phyloP scores from a whole-genome alignment of 73 alveolate genomes.

The Blepharisma stoltei region DNA sequence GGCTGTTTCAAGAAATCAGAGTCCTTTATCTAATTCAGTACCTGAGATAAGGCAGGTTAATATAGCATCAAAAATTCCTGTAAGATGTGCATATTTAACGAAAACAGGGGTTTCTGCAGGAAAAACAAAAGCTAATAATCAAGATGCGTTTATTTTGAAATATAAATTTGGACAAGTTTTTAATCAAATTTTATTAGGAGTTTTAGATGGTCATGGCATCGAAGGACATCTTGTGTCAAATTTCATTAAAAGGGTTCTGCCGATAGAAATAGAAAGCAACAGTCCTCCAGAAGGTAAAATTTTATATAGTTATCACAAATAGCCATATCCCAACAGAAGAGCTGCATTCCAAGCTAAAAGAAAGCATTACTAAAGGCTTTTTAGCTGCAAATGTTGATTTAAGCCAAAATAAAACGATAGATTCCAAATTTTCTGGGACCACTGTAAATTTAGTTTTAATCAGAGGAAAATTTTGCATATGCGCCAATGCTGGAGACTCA shows the following conservation, averaged over 20 bases:
- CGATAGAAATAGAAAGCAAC: constrained; percentile 27
- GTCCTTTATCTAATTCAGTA: no score
- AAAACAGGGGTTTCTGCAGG: neutral
- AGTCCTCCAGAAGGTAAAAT: constrained; percentile 2
- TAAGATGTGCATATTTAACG: neutral
- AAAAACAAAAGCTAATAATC: constrained; percentile 19
- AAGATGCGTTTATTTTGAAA: neutral
- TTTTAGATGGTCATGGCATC: constrained; percentile 69
- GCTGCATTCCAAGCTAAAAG: neutral
- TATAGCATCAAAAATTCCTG: no score
- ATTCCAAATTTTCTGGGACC: constrained; percentile 52
- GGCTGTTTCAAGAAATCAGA: no score
- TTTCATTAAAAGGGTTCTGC: constrained; percentile 47
- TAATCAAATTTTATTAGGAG: constrained; percentile 41
- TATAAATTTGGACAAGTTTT: neutral
- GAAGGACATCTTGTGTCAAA: constrained; percentile 64
- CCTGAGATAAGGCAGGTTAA: no score
- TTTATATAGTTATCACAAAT: neutral
- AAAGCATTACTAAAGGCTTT: neutral
- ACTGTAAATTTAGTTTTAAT: constrained; percentile 42
- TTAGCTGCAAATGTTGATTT: neutral
- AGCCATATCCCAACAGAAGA: neutral
- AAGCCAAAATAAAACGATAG: constrained; percentile 28
- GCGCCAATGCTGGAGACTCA: constrained; percentile 62
- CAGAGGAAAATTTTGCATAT: constrained; percentile 38